A percentile compares a stretch with the other conserved stretches of the same genome.
Evolutionary conservation across 2,329 filamentous ascomycete species (phyloP).

Genomic region (Neonectria magnoliae): DNA sequence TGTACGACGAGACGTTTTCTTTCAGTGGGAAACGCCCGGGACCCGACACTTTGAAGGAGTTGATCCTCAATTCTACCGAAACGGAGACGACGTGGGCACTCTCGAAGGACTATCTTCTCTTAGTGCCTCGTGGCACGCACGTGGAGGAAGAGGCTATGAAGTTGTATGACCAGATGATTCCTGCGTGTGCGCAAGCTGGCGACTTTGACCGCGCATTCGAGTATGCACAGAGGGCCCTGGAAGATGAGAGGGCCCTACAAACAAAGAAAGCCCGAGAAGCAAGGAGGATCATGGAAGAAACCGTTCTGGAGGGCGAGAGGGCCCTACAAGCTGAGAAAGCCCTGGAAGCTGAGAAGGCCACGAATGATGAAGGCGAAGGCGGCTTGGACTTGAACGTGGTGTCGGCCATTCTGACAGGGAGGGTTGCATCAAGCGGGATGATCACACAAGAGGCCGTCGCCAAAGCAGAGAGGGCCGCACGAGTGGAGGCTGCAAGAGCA

Average conservation of each 20-base stretch:
- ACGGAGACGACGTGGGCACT: slow-evolving; percentile 39
- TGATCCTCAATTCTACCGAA: slow-evolving; percentile 45
- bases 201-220: slow-evolving; percentile 49
- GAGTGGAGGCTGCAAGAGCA: background rate
- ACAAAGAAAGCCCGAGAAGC: background rate
- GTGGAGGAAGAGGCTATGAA: slow-evolving; percentile 23
- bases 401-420: background rate
- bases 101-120: slow-evolving; percentile 44
- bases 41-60: slow-evolving; percentile 41
- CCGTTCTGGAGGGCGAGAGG: background rate
- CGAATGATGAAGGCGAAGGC: background rate
- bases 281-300: background rate
- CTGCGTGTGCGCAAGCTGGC: slow-evolving; percentile 41
- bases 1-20: slow-evolving; percentile 45
- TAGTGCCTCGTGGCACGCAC: slow-evolving; percentile 26
- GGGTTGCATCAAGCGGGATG: background rate
- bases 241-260: background rate
- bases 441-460: background rate
- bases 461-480: background rate
- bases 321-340: background rate
- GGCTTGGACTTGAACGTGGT: background rate
- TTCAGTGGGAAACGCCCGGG: slow-evolving; percentile 45
- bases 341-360: background rate
- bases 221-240: slow-evolving; percentile 39
- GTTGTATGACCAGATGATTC: slow-evolving; percentile 43